phyloP scores from a whole-genome alignment of 768 basidiomycete genomes.

The Boletus reticuloceps region DNA sequence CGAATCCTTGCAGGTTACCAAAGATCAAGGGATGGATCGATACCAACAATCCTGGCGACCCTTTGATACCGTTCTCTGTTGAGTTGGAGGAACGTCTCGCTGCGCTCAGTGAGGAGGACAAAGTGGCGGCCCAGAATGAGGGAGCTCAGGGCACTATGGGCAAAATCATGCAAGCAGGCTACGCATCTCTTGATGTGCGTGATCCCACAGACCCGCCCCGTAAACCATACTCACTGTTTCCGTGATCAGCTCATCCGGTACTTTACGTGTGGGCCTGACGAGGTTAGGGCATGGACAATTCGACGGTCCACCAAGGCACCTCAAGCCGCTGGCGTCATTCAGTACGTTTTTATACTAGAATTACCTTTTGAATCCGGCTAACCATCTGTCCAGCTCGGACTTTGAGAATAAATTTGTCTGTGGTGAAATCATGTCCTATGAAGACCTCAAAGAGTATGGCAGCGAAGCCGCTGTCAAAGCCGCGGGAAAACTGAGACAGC shows the following conservation, averaged over 20 bases:
- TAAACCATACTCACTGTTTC: neutral
- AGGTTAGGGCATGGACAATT: conserved; percentile 98
- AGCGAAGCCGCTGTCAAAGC: conserved; percentile 92
- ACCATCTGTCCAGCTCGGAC: conserved; percentile 60
- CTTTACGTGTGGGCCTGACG: conserved; percentile 96
- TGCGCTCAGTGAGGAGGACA: conserved; percentile 57
- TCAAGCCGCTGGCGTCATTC: conserved; percentile 97
- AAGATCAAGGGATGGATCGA: conserved; percentile 99
- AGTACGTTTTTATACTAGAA: conserved; percentile 50
- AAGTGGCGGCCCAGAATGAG: conserved; percentile 73
- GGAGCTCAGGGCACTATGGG: conserved; percentile 76
- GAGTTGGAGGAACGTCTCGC: conserved; percentile 90
- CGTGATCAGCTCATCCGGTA: conserved; percentile 80
- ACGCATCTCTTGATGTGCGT: conserved; percentile 77
- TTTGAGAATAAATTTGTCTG: conserved; percentile 99
- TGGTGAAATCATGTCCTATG: conserved; percentile 93
- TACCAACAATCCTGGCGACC: conserved; percentile 92
- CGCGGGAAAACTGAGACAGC: conserved; percentile 90
- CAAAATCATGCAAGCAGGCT: conserved; percentile 96
- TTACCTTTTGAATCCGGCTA: neutral
- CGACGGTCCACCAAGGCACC: conserved; percentile 92
- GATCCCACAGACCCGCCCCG: neutral
- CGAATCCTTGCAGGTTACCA: conserved; percentile 58
- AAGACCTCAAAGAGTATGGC: conserved; percentile 88
- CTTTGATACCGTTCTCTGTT: conserved; percentile 95